Conservation (phyloP, 1,284 basidiomycete genomes). For the Sporisorium scitamineum region DNA sequence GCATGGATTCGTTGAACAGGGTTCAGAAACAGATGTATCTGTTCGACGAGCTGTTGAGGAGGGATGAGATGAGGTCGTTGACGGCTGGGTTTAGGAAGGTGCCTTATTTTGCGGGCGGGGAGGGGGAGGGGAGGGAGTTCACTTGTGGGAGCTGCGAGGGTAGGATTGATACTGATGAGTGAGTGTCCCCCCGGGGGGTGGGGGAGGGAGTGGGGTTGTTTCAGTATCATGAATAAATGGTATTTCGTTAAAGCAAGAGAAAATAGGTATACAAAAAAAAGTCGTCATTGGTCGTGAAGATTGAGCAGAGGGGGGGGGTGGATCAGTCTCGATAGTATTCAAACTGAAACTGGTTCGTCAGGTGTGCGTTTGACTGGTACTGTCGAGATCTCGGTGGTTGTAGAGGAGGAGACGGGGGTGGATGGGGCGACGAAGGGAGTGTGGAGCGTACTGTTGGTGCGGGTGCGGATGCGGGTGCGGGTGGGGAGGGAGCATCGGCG, state of each 20-base stretch:
- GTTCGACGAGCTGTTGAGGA: slow-evolving; percentile 28
- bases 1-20: background rate
- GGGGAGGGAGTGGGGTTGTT: too few species aligned
- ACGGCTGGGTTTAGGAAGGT: slow-evolving; percentile 23
- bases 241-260: slow-evolving; percentile 1
- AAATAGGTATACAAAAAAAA: background rate
- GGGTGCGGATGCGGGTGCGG: background rate
- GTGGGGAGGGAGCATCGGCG: slow-evolving; percentile 5
- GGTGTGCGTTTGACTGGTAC: slow-evolving; percentile 3
- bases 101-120: slow-evolving; percentile 5
- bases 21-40: slow-evolving; percentile 12
- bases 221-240: background rate
- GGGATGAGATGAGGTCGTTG: slow-evolving; percentile 18
- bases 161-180: slow-evolving; percentile 14
- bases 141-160: slow-evolving; percentile 10
- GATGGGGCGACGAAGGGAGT: background rate
- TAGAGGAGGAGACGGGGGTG: background rate
- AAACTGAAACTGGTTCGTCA: slow-evolving; percentile 18
- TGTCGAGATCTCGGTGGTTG: background rate
- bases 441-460: background rate
- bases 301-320: background rate
- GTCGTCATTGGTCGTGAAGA: background rate
- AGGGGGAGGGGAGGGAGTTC: slow-evolving; percentile 4
- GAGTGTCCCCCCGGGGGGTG: too few species aligned
- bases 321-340: slow-evolving; percentile 28